phyloP scores from a whole-genome alignment of 176 grass and related monocot genomes.

The Hyparrhenia diplandra region DNA sequence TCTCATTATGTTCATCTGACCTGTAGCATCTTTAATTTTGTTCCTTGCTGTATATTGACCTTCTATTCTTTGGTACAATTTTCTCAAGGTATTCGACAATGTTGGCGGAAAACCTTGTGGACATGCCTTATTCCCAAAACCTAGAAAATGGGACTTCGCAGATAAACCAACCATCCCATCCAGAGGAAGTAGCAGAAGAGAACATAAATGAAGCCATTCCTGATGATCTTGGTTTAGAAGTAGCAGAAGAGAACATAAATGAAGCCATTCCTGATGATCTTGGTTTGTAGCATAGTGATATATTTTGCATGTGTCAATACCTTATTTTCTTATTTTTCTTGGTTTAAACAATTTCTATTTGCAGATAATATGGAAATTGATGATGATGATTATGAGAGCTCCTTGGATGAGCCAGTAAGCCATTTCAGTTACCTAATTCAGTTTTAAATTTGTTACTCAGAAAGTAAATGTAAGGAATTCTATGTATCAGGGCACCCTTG shows the following conservation, averaged over 20 bases:
- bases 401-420: conserved; percentile 63
- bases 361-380: conserved; percentile 62
- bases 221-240: conserved; percentile 45
- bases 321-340: neutral
- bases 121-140: conserved; percentile 48
- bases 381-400: conserved; percentile 67
- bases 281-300: conserved; percentile 19
- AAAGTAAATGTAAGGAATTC: neutral
- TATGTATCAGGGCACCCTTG: neutral
- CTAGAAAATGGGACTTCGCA: conserved; percentile 25
- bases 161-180: conserved; percentile 43
- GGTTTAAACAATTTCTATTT: conserved; percentile 22
- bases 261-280: conserved; percentile 29
- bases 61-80: conserved; percentile 22
- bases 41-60: neutral
- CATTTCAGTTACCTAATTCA: conserved; percentile 5
- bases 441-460: neutral
- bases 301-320: conserved; percentile 12
- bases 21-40: conserved; percentile 1
- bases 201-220: conserved; percentile 23
- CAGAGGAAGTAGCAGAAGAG: conserved; percentile 37
- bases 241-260: conserved; percentile 34
- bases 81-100: conserved; percentile 90
- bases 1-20: conserved; percentile 8
- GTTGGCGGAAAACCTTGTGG: conserved; percentile 96